Evolutionary conservation across 208 protist species (phyloP).

Genomic region (Leishmania braziliensis): DNA sequence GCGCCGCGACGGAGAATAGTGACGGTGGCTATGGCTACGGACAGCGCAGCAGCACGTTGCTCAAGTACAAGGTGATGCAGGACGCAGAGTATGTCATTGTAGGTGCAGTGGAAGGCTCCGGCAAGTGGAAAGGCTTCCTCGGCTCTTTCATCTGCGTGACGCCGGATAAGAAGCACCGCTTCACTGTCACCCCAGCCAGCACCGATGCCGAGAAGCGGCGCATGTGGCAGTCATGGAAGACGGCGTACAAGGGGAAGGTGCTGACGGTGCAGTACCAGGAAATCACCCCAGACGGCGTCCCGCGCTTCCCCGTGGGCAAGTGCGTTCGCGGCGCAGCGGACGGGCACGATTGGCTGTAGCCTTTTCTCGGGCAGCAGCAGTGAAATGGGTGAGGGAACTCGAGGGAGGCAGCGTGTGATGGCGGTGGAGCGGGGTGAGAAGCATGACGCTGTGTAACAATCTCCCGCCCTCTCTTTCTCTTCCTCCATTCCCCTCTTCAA

Average conservation of each 20-base stretch:
- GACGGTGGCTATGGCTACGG: conserved; percentile 78
- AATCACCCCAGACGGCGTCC: conserved; percentile 78
- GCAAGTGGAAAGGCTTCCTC: conserved; percentile 82
- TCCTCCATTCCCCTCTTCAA: neutral
- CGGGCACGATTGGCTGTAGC: conserved; percentile 79
- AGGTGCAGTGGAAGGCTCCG: conserved; percentile 75
- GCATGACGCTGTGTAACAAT: neutral
- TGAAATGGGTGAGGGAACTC: neutral
- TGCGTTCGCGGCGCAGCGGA: conserved; percentile 68
- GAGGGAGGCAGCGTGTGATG: neutral
- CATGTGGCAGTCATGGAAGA: conserved; percentile 72
- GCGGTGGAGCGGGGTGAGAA: neutral
- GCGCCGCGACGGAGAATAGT: neutral
- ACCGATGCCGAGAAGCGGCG: conserved; percentile 63
- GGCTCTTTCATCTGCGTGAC: conserved; percentile 85
- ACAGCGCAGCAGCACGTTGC: conserved; percentile 71
- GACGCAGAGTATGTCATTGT: conserved; percentile 90
- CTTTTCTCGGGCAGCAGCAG: neutral
- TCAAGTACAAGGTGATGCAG: conserved; percentile 92
- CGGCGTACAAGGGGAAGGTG: conserved; percentile 74
- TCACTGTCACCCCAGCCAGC: conserved; percentile 81
- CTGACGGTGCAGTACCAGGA: conserved; percentile 91
- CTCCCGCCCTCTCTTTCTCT: neutral
- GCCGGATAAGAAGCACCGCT: conserved; percentile 45
- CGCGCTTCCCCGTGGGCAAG: conserved; percentile 88